Percentiles rank a stretch among this genome's conserved stretches.
Conservation (phyloP, 106 monocot species). For the Alisma plantagoaquatica region DNA sequence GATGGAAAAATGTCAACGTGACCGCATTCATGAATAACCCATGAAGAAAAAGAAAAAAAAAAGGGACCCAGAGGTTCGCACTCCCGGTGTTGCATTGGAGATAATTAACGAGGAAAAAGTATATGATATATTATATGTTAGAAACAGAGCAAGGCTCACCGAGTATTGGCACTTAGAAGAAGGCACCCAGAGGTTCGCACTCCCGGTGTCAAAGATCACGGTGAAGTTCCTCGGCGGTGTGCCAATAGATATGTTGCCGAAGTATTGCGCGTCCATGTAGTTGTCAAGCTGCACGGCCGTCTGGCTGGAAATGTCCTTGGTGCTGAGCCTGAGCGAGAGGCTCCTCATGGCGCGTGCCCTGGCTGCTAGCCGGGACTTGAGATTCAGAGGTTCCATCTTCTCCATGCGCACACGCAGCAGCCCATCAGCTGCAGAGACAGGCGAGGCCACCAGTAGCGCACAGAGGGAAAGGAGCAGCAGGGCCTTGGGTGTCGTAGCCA, state of each 20-base stretch:
- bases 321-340: neutral
- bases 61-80: too few species aligned
- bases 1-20: too few species aligned
- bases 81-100: too few species aligned
- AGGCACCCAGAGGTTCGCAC: constrained; percentile 88
- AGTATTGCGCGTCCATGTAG: constrained; percentile 94
- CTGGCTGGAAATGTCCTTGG: constrained; percentile 12
- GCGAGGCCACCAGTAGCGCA: constrained; percentile 13
- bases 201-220: constrained; percentile 87
- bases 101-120: too few species aligned
- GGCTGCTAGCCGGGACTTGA: constrained; percentile 28
- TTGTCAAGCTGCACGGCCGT: constrained; percentile 69
- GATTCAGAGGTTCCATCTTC: constrained; percentile 46
- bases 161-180: constrained; percentile 84
- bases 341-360: constrained; percentile 16
- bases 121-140: too few species aligned
- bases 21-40: too few species aligned
- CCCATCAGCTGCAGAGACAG: constrained; percentile 39
- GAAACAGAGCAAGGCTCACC: constrained; percentile 15
- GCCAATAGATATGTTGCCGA: constrained; percentile 74
- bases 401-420: constrained; percentile 50
- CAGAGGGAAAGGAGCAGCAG: constrained; percentile 29
- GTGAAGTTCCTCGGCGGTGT: constrained; percentile 78
- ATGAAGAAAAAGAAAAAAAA: too few species aligned
- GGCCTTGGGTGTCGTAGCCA: too few species aligned